phyloP scores from a whole-genome alignment of 116 monocot genomes.

The Iris pallida region DNA sequence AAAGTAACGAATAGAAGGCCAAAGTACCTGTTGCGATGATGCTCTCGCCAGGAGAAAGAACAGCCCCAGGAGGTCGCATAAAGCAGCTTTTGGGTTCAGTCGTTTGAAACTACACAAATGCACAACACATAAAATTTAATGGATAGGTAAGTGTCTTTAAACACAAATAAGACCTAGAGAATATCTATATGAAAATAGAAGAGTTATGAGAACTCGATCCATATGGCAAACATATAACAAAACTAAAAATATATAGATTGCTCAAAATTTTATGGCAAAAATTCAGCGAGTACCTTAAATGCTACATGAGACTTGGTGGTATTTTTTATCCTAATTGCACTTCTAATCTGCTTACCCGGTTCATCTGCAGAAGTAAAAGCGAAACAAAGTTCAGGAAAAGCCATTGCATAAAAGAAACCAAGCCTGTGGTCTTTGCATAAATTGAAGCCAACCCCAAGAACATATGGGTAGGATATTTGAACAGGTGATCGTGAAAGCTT shows the following conservation, averaged over 20 bases:
- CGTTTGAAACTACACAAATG: slow-evolving; percentile 97
- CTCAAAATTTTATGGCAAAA: too few relatives aligned
- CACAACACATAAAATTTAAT: too few relatives aligned
- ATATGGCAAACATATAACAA: neutral
- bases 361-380: slow-evolving; percentile 25
- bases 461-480: neutral
- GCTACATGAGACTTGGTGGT: slow-evolving; percentile 49
- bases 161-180: too few relatives aligned
- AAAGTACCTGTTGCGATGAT: slow-evolving; percentile 69
- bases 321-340: slow-evolving; percentile 51
- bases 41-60: slow-evolving; percentile 59
- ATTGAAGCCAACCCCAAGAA: neutral
- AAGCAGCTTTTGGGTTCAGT: slow-evolving; percentile 73
- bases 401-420: neutral
- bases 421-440: neutral
- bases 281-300: slow-evolving; percentile 29
- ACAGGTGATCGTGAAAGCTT: neutral
- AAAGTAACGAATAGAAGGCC: too few relatives aligned
- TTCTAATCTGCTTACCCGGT: slow-evolving; percentile 52
- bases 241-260: neutral
- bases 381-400: neutral
- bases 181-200: slow-evolving; percentile 4
- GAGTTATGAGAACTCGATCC: neutral
- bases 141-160: too few relatives aligned
- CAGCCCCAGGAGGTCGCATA: slow-evolving; percentile 68